Conservation (phyloP, 345 rosid genomes). For the Heritiera littoralis region DNA sequence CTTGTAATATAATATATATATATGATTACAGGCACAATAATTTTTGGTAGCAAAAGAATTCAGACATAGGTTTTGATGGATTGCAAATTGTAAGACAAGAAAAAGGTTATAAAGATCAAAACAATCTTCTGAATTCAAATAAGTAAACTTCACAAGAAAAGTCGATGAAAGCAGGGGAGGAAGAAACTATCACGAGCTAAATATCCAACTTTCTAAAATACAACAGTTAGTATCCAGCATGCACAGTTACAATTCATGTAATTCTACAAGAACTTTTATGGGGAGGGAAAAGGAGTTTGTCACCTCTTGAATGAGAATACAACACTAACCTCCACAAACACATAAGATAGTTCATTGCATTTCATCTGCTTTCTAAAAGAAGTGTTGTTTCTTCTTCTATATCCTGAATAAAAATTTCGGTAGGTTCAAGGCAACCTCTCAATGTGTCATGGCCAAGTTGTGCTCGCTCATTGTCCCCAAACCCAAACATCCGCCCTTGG, state of each 20-base stretch:
- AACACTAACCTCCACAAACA: conserved; percentile 2
- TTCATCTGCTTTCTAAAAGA: conserved; percentile 22
- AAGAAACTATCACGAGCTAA: background rate
- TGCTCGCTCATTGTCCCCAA: conserved; percentile 91
- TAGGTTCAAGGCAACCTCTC: conserved; percentile 75
- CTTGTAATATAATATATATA: too few species aligned
- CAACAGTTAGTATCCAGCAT: too few species aligned
- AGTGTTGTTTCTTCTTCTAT: conserved; percentile 26
- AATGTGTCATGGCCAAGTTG: conserved; percentile 87
- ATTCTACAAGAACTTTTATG: too few species aligned
- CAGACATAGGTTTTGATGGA: background rate
- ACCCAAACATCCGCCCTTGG: conserved; percentile 71
- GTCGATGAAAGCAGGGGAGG: background rate
- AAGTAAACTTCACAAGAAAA: background rate
- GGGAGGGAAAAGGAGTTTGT: too few species aligned
- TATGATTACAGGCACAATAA: background rate
- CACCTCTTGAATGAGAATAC: background rate
- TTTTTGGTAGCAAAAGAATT: background rate
- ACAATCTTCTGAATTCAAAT: background rate
- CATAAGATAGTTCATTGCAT: background rate
- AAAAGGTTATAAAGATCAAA: background rate
- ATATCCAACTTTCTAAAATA: too few species aligned
- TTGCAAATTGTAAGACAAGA: background rate
- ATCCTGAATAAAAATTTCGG: conserved; percentile 70
- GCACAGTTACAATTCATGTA: too few species aligned